Evolutionary conservation across 192 early-diverging fungal genomes (phyloP), one percentile per base, ranked within the genome.

Genomic region (Rhizophlyctis rosea): DNA sequence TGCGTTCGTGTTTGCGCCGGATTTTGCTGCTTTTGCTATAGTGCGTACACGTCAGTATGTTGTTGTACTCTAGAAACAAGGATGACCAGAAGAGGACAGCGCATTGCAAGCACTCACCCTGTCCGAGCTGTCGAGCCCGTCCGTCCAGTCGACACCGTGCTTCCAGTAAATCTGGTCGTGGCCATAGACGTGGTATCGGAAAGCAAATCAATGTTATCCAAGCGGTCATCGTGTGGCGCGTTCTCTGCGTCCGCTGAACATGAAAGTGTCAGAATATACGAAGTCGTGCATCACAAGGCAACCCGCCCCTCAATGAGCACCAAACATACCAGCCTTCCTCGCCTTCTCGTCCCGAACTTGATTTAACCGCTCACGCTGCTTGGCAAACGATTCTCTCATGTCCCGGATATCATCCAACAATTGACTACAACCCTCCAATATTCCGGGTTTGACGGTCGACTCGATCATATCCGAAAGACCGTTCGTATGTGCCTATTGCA

Each of bases 111-210:
- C 56, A 63, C 54, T 47, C 32, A 61, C 60, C 48, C 35, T 24
- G 71, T 64, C n/a, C 81, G 81, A 3, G 75, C 76, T n/a, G 82
- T 81, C 18, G 39, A 30, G 1, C 30, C 39, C 3, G 67, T 76
- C 9, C 49, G 11, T 5, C 34, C 29, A 1, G 78, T 58, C 24
- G 39, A 52, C 9, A 65, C 52, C 3, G 81, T 83, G 0, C 83
- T 68, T 11, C 87, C 83, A 48, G 89, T 95, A 61, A 90, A 50
- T 2, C 65, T 88, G 50, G 86, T 83, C 63, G 90, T 94, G 24
- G 87, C 88, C 91, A 96, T 93, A 3, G 92, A 94, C 3, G 90
- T 89, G 4, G 96, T 95, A 67, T 98, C 96, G 0, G 94, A 95
- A 78, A 94, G 87, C 77, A 94, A 86, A 67, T 98, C 96, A 13